Percentiles rank a stretch among this genome's conserved stretches.
phyloP scores from a whole-genome alignment of 495 filamentous ascomycete species.

The Tuber aestivum region DNA sequence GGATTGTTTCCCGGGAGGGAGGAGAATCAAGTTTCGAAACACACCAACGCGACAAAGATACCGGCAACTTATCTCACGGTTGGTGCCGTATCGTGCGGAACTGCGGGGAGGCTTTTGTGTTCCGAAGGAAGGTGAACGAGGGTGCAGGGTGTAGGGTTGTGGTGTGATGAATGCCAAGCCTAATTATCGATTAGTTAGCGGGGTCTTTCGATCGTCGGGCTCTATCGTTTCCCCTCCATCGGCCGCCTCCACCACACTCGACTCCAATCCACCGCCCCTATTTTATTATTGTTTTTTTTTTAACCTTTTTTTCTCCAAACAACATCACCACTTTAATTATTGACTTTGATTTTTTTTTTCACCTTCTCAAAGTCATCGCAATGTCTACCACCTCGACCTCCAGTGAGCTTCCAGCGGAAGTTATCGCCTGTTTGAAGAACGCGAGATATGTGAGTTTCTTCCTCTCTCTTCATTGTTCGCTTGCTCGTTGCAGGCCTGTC shows the following conservation, averaged over 20 bases:
- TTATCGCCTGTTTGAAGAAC: slow-evolving; percentile 85
- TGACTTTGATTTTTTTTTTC: neutral
- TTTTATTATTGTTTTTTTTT: neutral
- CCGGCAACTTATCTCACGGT: neutral
- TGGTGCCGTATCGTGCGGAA: neutral
- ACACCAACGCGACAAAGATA: neutral
- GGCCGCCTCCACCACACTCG: slow-evolving; percentile 9
- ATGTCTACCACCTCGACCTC: slow-evolving; percentile 42
- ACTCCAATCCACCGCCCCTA: neutral
- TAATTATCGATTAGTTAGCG: slow-evolving; percentile 26
- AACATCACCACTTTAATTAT: neutral
- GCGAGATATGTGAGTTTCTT: slow-evolving; percentile 70
- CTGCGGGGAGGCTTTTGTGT: neutral
- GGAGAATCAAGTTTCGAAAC: neutral
- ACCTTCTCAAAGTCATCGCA: slow-evolving; percentile 3
- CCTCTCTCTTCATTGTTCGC: slow-evolving; percentile 2
- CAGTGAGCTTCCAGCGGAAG: slow-evolving; percentile 67
- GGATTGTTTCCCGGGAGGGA: neutral
- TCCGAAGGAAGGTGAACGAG: neutral
- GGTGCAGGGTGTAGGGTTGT: slow-evolving; percentile 37
- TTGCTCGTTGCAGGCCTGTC: neutral
- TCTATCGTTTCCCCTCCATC: slow-evolving; percentile 26
- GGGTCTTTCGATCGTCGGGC: slow-evolving; percentile 26
- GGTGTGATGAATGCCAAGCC: slow-evolving; percentile 47
- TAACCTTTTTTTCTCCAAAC: too few species aligned